Conservation (phyloP, 2,329 filamentous ascomycete genomes). For the Dichotomopilus funicola region DNA sequence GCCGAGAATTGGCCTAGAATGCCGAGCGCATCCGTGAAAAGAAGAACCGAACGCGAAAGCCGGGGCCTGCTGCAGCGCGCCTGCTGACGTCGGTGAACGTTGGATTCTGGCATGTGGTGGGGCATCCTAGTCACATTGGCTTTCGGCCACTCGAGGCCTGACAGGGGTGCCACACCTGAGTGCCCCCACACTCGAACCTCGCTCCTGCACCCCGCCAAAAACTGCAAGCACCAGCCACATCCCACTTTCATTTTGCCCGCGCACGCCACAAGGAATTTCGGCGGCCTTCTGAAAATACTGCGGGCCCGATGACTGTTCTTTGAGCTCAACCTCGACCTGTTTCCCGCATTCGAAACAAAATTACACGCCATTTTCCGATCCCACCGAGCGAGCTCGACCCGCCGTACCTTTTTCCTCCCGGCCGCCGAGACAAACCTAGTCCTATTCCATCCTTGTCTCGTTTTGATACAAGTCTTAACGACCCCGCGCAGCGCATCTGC, state of each 20-base stretch:
- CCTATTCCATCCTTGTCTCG: background rate
- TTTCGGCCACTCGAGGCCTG: background rate
- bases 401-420: background rate
- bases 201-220: constrained; percentile 8
- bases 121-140: constrained; percentile 3
- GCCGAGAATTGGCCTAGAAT: background rate
- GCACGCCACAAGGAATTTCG: constrained; percentile 20
- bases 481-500: background rate
- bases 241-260: constrained; percentile 13
- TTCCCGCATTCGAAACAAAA: background rate
- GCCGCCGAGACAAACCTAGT: background rate
- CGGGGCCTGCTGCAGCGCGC: background rate
- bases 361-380: background rate
- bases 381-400: background rate
- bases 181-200: background rate
- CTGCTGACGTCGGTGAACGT: constrained; percentile 4
- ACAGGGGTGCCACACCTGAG: background rate
- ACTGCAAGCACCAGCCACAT: constrained; percentile 19
- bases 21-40: too few relatives aligned
- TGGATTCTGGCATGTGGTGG: constrained; percentile 6
- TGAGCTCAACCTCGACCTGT: constrained; percentile 6
- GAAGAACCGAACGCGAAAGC: background rate
- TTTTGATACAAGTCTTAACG: background rate
- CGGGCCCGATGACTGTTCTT: constrained; percentile 18
- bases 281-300: constrained; percentile 20